Evolutionary conservation across 345 rosid genomes (phyloP).

Genomic region (Pelargonium nanum): DNA sequence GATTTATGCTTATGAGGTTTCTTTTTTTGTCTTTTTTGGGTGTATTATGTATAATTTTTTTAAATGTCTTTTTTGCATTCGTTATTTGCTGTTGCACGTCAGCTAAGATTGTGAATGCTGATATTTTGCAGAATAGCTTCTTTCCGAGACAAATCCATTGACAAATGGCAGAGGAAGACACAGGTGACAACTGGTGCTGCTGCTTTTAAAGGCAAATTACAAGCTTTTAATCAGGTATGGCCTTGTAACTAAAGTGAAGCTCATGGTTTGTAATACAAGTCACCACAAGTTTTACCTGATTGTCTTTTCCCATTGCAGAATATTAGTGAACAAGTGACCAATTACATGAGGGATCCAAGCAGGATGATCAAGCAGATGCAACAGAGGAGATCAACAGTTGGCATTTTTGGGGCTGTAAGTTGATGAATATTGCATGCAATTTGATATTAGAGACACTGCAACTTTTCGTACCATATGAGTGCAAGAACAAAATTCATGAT

Average conservation of each 20-base stretch:
- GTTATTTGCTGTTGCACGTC: not conserved
- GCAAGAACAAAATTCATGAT: not conserved
- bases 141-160: constrained; percentile 78
- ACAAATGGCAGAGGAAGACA: constrained; percentile 92
- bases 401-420: constrained; percentile 74
- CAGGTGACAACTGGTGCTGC: constrained; percentile 87
- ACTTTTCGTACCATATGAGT: not conserved
- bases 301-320: constrained; percentile 28
- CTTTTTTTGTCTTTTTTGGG: no score
- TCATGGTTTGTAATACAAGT: not conserved
- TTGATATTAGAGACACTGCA: not conserved
- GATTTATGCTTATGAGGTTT: no score
- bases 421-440: not conserved
- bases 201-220: constrained; percentile 72
- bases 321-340: constrained; percentile 82
- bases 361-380: constrained; percentile 97
- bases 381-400: constrained; percentile 51
- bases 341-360: constrained; percentile 88
- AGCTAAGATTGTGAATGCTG: constrained; percentile 8
- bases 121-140: constrained; percentile 47
- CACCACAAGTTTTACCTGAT: not conserved
- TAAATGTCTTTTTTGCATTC: not conserved
- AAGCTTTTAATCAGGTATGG: constrained; percentile 92
- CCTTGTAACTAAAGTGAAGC: not conserved
- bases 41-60: no score